phyloP scores from a whole-genome alignment of 208 protist genomes.

The Leishmania guyanensis region DNA sequence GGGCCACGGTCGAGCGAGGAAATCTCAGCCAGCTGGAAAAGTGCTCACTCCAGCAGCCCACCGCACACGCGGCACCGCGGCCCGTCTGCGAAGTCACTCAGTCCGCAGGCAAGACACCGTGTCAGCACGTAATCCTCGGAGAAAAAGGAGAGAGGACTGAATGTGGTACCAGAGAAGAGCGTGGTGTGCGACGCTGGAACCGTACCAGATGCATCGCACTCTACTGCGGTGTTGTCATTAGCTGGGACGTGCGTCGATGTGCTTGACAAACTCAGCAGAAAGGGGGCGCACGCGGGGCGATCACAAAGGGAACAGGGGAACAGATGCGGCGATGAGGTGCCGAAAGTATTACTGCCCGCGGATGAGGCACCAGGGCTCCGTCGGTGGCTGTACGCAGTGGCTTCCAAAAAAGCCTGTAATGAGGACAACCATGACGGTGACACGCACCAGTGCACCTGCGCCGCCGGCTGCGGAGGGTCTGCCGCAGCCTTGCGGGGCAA shows the following conservation, averaged over 20 bases:
- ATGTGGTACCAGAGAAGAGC: constrained; percentile 75
- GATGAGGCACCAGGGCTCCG: background rate
- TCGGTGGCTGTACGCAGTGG: constrained; percentile 9
- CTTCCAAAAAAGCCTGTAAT: constrained; percentile 35
- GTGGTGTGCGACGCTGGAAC: constrained; percentile 47
- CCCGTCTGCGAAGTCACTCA: constrained; percentile 64
- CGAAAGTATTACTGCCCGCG: background rate
- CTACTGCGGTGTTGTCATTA: background rate
- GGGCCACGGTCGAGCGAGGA: too few relatives aligned
- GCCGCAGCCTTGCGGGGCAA: background rate
- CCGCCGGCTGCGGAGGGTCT: background rate
- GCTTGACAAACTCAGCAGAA: constrained; percentile 34
- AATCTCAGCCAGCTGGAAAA: background rate
- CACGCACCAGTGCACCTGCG: constrained; percentile 39
- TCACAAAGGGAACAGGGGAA: constrained; percentile 75
- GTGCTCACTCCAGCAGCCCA: constrained; percentile 53
- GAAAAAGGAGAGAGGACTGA: constrained; percentile 69
- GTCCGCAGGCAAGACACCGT: constrained; percentile 56
- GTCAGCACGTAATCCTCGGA: constrained; percentile 59
- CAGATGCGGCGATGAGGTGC: background rate
- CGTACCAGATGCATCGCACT: background rate
- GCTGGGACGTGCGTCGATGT: constrained; percentile 25
- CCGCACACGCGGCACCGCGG: constrained; percentile 79
- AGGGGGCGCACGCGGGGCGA: constrained; percentile 11
- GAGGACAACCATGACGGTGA: constrained; percentile 26